Evolutionary conservation across 2,329 filamentous ascomycete species (phyloP), one percentile per base, ranked within the genome.

Genomic region (Apiospora marii): DNA sequence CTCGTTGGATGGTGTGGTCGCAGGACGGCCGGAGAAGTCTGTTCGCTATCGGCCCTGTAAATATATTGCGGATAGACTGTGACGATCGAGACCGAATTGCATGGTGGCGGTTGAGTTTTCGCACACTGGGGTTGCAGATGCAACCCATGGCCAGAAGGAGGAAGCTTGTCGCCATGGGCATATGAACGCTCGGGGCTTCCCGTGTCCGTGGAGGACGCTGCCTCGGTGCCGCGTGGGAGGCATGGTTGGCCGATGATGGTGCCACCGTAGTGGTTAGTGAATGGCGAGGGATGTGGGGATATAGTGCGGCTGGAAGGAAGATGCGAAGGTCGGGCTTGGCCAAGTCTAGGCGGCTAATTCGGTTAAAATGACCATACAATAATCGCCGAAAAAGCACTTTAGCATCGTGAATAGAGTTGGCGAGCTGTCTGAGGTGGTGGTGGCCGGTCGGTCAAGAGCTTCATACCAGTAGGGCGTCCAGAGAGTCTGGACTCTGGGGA

Each of bases 281-380:
- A 24, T 19, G 34, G 34, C 46, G 30, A 30, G 53, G 30, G 53
- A 61, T 61, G 53, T 61, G 53, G 53, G 27, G 30, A 37, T 61
- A 19, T 14, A 61, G 53, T 61, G 53, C 53, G 53, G 53, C 53
- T 61, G 53, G 53, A 61, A 61, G 53, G 58, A 64, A 19, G 58
- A 24, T 64, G 58, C 58, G 34, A 41, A 64, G 4, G 58, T 7
- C 58, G 58, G 58, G 58, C 34, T 64, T 41, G 58, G 58, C 58
- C 58, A 64, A 41, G 30, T 7, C 34, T 64, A 64, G 58, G 58
- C 58, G 67, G 67, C 67, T 69, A 69, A 48, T 69, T 49, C 67
- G 67, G 67, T 46, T 69, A 69, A 69, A 69, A 34, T 69, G 67
- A 44, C 67, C 44, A 30, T 49, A 34, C 44, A 37, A 49, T 24